phyloP scores from a whole-genome alignment of 768 basidiomycete genomes.

The Collybia mongolica region DNA sequence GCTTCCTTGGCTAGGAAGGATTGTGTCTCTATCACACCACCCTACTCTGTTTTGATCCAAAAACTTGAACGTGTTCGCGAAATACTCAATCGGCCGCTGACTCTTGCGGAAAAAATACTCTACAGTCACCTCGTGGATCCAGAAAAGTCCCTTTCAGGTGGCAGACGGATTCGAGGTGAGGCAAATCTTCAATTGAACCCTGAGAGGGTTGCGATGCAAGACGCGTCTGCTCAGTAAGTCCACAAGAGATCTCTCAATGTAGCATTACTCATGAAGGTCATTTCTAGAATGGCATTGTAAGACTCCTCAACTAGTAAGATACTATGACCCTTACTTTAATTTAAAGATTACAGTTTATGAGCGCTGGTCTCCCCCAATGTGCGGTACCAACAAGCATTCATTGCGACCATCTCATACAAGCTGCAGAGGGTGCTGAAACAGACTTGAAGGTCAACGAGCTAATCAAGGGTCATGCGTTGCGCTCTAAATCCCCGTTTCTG shows the following conservation, averaged over 20 bases:
- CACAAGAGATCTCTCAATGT: not conserved
- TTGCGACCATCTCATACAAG: conserved; percentile 97
- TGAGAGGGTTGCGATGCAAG: conserved; percentile 97
- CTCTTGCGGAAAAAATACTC: conserved; percentile 96
- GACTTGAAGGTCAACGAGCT: conserved; percentile 68
- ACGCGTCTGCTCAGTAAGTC: conserved; percentile 85
- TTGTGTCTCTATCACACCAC: conserved; percentile 74
- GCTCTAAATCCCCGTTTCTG: not conserved
- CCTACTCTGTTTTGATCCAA: conserved; percentile 68
- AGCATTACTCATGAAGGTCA: conserved; percentile 9
- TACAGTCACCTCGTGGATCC: conserved; percentile 90
- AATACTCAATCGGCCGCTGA: conserved; percentile 76
- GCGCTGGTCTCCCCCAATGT: conserved; percentile 80
- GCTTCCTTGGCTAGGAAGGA: conserved; percentile 36
- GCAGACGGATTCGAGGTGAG: conserved; percentile 77
- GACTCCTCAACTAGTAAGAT: conserved; percentile 18
- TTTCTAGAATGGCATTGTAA: conserved; percentile 77
- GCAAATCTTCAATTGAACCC: conserved; percentile 88
- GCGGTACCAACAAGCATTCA: conserved; percentile 93
- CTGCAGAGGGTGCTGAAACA: conserved; percentile 79
- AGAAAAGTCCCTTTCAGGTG: conserved; percentile 61
- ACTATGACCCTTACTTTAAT: not conserved
- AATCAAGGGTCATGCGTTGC: not conserved
- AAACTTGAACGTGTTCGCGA: conserved; percentile 71
- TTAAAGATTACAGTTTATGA: conserved; percentile 92